Percentiles rank a stretch among this genome's conserved stretches.
These are phyloP conservation scores for Marvania coccoides DNA, from an alignment of 139 green algal genomes.

Conservation along the genomic window DNA sequence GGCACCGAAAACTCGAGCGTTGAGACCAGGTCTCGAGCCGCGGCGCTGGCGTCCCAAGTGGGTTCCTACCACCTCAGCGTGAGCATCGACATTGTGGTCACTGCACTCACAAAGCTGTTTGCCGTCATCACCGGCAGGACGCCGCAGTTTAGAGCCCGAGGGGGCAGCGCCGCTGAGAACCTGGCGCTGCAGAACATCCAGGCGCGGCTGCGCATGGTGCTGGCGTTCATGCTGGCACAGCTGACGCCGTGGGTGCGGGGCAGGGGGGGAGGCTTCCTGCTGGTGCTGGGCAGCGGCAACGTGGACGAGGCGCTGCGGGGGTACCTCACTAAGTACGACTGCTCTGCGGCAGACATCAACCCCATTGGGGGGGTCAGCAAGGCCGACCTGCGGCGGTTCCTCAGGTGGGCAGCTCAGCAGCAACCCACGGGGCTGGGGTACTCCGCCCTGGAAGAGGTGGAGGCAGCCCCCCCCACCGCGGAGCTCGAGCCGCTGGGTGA, in stretches of 20 bases:
- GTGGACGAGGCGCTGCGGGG: conserved; percentile 90
- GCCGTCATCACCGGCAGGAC: conserved; percentile 58
- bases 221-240: conserved; percentile 89
- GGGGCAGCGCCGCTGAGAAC: conserved; percentile 81
- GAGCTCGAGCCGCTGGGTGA: conserved; percentile 84
- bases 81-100: conserved; percentile 72
- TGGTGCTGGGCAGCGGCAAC: conserved; percentile 93
- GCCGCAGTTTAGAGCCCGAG: conserved; percentile 71
- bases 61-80: conserved; percentile 80
- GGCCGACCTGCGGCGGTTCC: conserved; percentile 67
- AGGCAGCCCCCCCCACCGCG: conserved; percentile 80
- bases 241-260: conserved; percentile 62
- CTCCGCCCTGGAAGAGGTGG: conserved; percentile 62
- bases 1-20: conserved; percentile 81
- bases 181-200: conserved; percentile 93
- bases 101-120: conserved; percentile 66
- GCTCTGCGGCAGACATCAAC: conserved; percentile 91
- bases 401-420: conserved; percentile 68
- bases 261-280: conserved; percentile 63
- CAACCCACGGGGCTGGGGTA: too few relatives aligned
- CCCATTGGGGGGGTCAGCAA: conserved; percentile 87
- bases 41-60: conserved; percentile 49
- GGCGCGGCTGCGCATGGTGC: conserved; percentile 92
- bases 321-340: conserved; percentile 94
- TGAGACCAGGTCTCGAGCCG: conserved; percentile 49